Conservation (phyloP, 164 flowering plant species). For the Paratinospora sagittata region DNA sequence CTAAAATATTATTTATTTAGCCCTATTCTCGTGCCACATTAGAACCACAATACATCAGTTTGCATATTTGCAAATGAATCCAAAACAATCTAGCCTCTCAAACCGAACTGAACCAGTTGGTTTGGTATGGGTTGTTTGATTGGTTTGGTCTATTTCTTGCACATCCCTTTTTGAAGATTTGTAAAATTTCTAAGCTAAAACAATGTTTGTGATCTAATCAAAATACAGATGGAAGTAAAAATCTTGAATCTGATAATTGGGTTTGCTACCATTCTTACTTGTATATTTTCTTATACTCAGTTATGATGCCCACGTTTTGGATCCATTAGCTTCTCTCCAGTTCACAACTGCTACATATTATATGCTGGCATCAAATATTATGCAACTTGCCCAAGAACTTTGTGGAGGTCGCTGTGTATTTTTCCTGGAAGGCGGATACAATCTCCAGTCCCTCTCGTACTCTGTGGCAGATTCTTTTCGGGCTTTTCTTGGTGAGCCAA, state of each 20-base stretch:
- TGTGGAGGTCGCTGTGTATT: slow-evolving; percentile 90
- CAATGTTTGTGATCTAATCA: background rate
- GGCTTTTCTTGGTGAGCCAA: slow-evolving; percentile 77
- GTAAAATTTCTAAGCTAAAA: background rate
- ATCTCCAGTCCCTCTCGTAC: slow-evolving; percentile 71
- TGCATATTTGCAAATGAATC: no score
- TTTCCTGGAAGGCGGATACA: slow-evolving; percentile 98
- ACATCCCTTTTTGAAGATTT: no score
- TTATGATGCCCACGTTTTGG: slow-evolving; percentile 91
- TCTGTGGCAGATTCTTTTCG: slow-evolving; percentile 93
- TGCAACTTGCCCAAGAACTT: slow-evolving; percentile 69
- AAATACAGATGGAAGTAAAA: background rate
- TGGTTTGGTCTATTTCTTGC: no score
- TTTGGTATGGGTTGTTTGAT: no score
- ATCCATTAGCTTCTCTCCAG: slow-evolving; percentile 85
- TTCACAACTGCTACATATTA: slow-evolving; percentile 84
- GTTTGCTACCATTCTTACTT: background rate
- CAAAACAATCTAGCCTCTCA: no score
- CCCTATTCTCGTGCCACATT: no score
- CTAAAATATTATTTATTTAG: no score
- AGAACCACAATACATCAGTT: no score
- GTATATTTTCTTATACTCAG: slow-evolving; percentile 23
- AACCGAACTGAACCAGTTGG: no score
- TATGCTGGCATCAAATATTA: slow-evolving; percentile 78
- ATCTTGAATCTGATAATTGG: background rate